phyloP scores from a whole-genome alignment of 352 stramenopile genomes.

The Thraustotheca clavata region DNA sequence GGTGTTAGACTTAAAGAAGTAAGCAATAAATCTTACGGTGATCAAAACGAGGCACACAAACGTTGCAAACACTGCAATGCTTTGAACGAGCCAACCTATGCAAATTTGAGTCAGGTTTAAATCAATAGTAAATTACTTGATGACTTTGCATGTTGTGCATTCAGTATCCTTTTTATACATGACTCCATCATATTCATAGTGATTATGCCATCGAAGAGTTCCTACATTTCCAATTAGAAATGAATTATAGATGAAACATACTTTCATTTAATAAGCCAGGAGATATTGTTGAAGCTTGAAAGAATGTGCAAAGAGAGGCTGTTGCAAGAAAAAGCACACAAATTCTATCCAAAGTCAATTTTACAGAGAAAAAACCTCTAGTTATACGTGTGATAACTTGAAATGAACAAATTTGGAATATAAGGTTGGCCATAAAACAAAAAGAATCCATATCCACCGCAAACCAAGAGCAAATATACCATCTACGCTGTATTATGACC shows the following conservation, averaged over 20 bases:
- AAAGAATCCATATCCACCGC: constrained; percentile 50
- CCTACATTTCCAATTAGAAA: constrained; percentile 22
- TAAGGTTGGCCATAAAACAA: constrained; percentile 35
- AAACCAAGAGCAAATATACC: constrained; percentile 52
- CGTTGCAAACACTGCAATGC: constrained; percentile 56
- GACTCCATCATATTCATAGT: constrained; percentile 40
- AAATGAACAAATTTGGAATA: constrained; percentile 35
- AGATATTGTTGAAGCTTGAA: constrained; percentile 33
- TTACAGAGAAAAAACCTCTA: not conserved
- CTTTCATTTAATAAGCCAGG: constrained; percentile 37
- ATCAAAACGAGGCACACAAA: constrained; percentile 54
- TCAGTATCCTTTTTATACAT: constrained; percentile 29
- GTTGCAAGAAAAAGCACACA: constrained; percentile 37
- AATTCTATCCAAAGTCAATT: not conserved
- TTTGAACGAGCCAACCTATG: constrained; percentile 51
- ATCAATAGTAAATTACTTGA: constrained; percentile 29
- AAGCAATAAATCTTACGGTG: constrained; percentile 30
- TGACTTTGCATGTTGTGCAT: constrained; percentile 40
- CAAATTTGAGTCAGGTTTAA: not conserved
- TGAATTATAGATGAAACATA: constrained; percentile 20
- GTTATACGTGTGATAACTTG: constrained; percentile 33
- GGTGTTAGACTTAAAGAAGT: not conserved
- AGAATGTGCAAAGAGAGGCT: constrained; percentile 40
- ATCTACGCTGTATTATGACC: constrained; percentile 26
- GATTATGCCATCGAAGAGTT: constrained; percentile 42